phyloP scores from a whole-genome alignment of 1,139 yeast species.

The Pichia sp. region DNA sequence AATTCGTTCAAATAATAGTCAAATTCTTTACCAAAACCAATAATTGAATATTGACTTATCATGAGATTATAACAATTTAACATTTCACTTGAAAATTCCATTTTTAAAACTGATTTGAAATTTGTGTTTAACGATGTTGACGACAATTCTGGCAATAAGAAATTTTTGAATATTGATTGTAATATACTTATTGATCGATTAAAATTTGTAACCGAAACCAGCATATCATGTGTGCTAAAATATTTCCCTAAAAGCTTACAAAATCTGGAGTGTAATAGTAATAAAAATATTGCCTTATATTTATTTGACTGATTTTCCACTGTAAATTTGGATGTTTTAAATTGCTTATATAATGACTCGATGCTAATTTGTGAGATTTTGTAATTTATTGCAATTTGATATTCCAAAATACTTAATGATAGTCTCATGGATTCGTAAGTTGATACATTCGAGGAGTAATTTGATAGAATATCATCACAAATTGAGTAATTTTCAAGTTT shows the following conservation, averaged over 20 bases:
- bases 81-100: conserved; percentile 30
- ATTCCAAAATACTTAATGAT: neutral
- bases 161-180: conserved; percentile 38
- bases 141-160: conserved; percentile 20
- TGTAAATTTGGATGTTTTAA: conserved; percentile 2
- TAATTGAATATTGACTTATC: conserved; percentile 34
- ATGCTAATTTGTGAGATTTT: neutral
- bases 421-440: neutral
- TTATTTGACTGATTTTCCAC: conserved; percentile 23
- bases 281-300: conserved; percentile 30
- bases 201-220: conserved; percentile 29
- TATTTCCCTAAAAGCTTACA: conserved; percentile 30
- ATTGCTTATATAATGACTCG: neutral
- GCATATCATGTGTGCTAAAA: conserved; percentile 19
- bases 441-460: neutral
- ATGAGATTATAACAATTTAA: conserved; percentile 33
- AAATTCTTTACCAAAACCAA: conserved; percentile 52
- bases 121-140: conserved; percentile 7
- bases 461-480: neutral
- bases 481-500: neutral
- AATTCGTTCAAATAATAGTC: conserved; percentile 45
- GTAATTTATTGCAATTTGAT: neutral
- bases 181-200: conserved; percentile 39
- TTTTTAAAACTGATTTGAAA: conserved; percentile 32
- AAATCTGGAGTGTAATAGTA: conserved; percentile 35